Evolutionary conservation across 1,139 yeast species (phyloP), one percentile per base, ranked within the genome.

Genomic region (Saccharomyces pastorianus): DNA sequence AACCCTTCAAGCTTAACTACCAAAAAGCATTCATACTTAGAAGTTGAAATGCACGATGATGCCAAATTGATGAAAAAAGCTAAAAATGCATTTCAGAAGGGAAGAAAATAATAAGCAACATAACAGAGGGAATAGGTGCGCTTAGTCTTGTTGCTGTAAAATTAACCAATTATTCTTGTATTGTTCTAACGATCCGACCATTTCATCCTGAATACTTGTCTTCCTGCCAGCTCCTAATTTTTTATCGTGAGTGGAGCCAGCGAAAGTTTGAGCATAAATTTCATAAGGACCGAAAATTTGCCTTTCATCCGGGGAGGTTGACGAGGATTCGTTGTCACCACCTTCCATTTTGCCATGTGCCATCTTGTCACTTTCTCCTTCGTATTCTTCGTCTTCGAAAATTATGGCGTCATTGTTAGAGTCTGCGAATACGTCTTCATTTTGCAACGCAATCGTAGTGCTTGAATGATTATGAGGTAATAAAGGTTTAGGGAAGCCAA

Each of bases 101-200:
- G 26, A 13, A 13, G 27, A 26, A 29, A 49, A n/a, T 20, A 6
- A 42, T 9, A 14, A 44, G 25, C 8, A 32, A 17, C 17, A 28
- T 41, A 42, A 51, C 17, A 51, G 29, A 23, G 51, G 46, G 25
- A 47, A 11, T 9, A 28, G 47, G 7, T 46, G 44, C 26, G 48
- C n/a, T 53, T 50, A 57, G 11, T 59, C 59, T 55, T 69, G 67
- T 51, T 65, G 69, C 57, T 66, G 69, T 48, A 65, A 56, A 62
- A 66, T 64, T 41, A 65, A 53, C 71, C 72, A 69, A 54, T 64
- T 68, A 57, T 66, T 69, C 58, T 68, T 68, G 51, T 67, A 67
- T 55, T 68, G 71, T 51, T 69, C 72, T 52, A 68, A 58, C 6
- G 71, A 68, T 2, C 70, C 70, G 38, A 69, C 70, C 49, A 65